A percentile compares a stretch with the other conserved stretches of the same genome.
phyloP scores from a whole-genome alignment of 176 grass and related monocot genomes.

The Musa troglodytarum region DNA sequence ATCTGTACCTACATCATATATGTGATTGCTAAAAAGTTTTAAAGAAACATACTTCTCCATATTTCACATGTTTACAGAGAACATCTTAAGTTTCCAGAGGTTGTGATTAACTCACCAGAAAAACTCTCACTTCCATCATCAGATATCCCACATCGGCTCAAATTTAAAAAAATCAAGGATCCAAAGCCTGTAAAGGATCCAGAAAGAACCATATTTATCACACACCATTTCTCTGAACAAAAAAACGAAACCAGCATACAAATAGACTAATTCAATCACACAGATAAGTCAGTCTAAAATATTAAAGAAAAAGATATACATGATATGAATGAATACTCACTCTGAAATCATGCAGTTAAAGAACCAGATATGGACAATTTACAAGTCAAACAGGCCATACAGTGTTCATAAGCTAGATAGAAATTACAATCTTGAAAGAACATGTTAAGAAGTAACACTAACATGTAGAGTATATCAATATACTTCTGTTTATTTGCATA shows the following conservation, averaged over 20 bases:
- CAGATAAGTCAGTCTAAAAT: background rate
- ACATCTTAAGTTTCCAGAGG: background rate
- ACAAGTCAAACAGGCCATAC: background rate
- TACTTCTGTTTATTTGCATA: background rate
- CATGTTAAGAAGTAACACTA: background rate
- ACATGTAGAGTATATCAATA: background rate
- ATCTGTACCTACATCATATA: background rate
- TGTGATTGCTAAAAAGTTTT: background rate
- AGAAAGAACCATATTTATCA: background rate
- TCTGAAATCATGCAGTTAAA: too few relatives aligned
- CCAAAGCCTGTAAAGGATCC: constrained; percentile 46
- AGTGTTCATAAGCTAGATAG: background rate
- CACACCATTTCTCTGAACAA: background rate
- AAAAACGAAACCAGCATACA: background rate
- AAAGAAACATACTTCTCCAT: background rate
- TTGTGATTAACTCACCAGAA: constrained; percentile 39
- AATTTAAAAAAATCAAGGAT: constrained; percentile 64
- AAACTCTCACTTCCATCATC: constrained; percentile 78
- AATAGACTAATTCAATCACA: background rate
- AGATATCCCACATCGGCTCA: constrained; percentile 62
- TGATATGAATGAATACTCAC: background rate
- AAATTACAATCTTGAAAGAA: background rate
- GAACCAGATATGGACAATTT: background rate
- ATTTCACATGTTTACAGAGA: background rate
- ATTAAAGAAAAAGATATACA: background rate